These are phyloP conservation scores for Hura crepitans DNA, from an alignment of 441 rosid genomes.

Conservation along the genomic window DNA sequence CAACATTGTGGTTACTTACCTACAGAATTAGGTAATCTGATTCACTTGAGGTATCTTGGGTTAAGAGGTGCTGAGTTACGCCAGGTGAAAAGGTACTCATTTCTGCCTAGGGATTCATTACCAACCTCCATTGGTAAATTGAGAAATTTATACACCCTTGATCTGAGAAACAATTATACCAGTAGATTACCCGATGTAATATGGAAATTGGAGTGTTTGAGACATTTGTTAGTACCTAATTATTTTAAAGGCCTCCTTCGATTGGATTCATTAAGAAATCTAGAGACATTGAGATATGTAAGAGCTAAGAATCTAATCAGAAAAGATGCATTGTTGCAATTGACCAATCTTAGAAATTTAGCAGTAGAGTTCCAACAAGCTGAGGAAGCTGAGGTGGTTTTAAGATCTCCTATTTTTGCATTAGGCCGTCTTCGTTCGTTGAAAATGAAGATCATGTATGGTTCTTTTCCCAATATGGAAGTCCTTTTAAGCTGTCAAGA, in stretches of 20 bases:
- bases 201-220: constrained; percentile 8
- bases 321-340: not conserved
- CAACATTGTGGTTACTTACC: not conserved
- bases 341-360: constrained; percentile 12
- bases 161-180: not conserved
- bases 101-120: too few relatives aligned
- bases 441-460: not conserved
- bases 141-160: not conserved
- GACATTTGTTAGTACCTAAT: not conserved
- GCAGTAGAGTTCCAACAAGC: not conserved
- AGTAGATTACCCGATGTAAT: not conserved
- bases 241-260: not conserved
- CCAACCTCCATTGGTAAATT: not conserved
- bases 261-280: constrained; percentile 2
- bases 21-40: constrained; percentile 6
- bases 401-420: not conserved
- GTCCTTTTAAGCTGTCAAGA: constrained; percentile 3
- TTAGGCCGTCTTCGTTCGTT: constrained; percentile 7
- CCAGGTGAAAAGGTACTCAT: too few relatives aligned
- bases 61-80: not conserved
- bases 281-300: constrained; percentile 4
- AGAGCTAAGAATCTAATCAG: not conserved
- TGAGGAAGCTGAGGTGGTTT: not conserved
- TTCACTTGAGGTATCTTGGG: constrained; percentile 15
- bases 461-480: not conserved